These are phyloP conservation scores for Penstemon davidsonii DNA, from an alignment of 257 asterid genomes.

Conservation along the genomic window DNA sequence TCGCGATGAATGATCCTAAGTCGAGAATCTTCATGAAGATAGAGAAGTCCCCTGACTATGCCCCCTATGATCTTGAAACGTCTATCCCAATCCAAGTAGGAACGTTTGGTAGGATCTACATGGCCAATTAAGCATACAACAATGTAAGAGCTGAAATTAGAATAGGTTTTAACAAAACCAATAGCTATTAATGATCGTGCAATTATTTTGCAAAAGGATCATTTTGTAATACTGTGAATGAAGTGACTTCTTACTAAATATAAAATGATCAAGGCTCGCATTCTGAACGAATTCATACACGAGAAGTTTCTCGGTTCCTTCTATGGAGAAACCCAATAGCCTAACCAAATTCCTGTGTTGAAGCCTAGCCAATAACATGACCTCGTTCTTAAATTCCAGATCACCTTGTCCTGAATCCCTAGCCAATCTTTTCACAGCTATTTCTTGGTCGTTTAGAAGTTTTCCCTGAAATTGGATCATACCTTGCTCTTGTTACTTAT, in stretches of 20 bases:
- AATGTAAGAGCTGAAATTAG: background rate
- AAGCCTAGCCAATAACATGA: conserved; percentile 11
- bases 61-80: conserved; percentile 10
- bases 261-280: conserved; percentile 9
- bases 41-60: conserved; percentile 9
- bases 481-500: too few relatives aligned
- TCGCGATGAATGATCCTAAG: conserved; percentile 10
- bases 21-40: conserved; percentile 15
- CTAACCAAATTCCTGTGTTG: conserved; percentile 16
- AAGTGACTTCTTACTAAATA: background rate
- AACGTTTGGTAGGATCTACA: background rate
- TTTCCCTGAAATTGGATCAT: background rate
- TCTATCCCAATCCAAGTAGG: conserved; percentile 6
- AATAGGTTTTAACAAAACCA: background rate
- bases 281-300: conserved; percentile 7
- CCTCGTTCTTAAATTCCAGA: conserved; percentile 17
- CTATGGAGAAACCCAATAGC: conserved; percentile 13
- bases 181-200: background rate
- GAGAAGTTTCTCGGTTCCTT: conserved; percentile 20
- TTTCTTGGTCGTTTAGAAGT: background rate
- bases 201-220: background rate
- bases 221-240: too few relatives aligned
- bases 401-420: conserved; percentile 4
- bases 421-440: conserved; percentile 12
- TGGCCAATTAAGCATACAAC: too few relatives aligned